phyloP scores from a whole-genome alignment of 495 filamentous ascomycete genomes.

The Aspergillus wentii region DNA sequence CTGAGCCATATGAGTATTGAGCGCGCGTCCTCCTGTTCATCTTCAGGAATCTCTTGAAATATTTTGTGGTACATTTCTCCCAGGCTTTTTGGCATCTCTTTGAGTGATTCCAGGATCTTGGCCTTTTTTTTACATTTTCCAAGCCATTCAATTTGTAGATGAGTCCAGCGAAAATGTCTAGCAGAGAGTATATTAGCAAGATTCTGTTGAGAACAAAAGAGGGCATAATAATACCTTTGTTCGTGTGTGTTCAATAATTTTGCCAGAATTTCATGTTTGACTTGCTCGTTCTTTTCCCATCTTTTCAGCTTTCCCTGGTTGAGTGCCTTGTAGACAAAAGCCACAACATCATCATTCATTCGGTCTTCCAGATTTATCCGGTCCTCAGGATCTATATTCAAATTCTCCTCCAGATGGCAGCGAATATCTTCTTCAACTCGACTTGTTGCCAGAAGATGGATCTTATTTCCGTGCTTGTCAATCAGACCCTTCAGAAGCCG shows the following conservation, averaged over 20 bases:
- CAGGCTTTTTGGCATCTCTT: slow-evolving; percentile 1
- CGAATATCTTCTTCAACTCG: slow-evolving; percentile 7
- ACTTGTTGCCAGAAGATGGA: slow-evolving; percentile 14
- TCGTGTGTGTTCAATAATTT: slow-evolving; percentile 1
- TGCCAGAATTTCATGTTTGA: not conserved
- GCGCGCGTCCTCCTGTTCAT: not conserved
- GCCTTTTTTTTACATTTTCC: not conserved
- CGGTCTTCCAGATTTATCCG: slow-evolving; percentile 3
- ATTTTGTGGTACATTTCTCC: slow-evolving; percentile 1
- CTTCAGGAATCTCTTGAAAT: not conserved
- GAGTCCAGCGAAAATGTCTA: slow-evolving; percentile 11
- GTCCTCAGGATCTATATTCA: too few relatives aligned
- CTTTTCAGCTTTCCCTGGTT: not conserved
- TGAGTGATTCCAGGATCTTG: not conserved
- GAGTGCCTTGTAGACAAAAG: slow-evolving; percentile 3
- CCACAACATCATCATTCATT: slow-evolving; percentile 4
- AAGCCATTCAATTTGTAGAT: slow-evolving; percentile 8
- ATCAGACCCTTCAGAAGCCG: slow-evolving; percentile 1
- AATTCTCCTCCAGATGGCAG: not conserved
- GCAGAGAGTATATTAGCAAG: not conserved
- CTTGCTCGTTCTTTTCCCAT: not conserved
- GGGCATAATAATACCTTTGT: not conserved
- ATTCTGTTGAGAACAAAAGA: not conserved
- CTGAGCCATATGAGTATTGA: slow-evolving; percentile 4
- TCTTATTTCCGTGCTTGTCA: not conserved